Conservation (phyloP, 2,329 filamentous ascomycete species). For the Monilinia aucupariae region DNA sequence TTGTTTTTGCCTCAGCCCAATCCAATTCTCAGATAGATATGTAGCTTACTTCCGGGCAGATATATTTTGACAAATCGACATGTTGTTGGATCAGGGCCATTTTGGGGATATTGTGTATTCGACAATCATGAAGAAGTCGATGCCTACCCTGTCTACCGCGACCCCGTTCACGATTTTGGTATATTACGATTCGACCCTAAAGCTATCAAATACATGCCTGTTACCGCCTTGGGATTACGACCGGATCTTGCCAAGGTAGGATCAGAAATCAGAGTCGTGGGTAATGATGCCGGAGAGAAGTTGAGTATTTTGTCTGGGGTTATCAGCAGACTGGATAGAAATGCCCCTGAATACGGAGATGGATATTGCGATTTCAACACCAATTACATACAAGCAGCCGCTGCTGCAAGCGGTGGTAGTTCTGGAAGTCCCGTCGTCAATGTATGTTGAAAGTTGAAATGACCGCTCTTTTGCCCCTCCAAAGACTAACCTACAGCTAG, state of each 20-base stretch:
- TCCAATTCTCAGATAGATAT: neutral
- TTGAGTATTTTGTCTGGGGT: constrained; percentile 96
- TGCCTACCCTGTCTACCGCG: constrained; percentile 92
- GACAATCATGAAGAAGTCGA: constrained; percentile 98
- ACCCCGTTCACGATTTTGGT: constrained; percentile 97
- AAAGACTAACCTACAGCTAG: neutral
- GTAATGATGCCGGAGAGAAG: constrained; percentile 98
- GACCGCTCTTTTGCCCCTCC: neutral
- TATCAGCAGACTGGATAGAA: constrained; percentile 90
- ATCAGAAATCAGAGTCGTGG: constrained; percentile 91
- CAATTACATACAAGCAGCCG: constrained; percentile 96
- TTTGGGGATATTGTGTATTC: constrained; percentile 97
- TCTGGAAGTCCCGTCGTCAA: constrained; percentile 98
- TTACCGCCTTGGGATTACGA: constrained; percentile 71
- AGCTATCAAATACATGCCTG: constrained; percentile 93
- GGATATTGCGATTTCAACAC: constrained; percentile 97
- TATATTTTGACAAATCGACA: constrained; percentile 87
- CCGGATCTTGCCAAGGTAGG: constrained; percentile 88
- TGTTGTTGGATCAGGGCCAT: constrained; percentile 90
- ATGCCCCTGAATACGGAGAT: constrained; percentile 95
- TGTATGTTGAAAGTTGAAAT: constrained; percentile 17
- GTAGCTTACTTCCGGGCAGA: constrained; percentile 33
- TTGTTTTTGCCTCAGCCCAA: constrained; percentile 8
- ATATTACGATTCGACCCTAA: constrained; percentile 94
- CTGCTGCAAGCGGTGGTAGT: constrained; percentile 91